Evolutionary conservation across 1,284 basidiomycete genomes (phyloP).

Genomic region (Malassezia caprae): DNA sequence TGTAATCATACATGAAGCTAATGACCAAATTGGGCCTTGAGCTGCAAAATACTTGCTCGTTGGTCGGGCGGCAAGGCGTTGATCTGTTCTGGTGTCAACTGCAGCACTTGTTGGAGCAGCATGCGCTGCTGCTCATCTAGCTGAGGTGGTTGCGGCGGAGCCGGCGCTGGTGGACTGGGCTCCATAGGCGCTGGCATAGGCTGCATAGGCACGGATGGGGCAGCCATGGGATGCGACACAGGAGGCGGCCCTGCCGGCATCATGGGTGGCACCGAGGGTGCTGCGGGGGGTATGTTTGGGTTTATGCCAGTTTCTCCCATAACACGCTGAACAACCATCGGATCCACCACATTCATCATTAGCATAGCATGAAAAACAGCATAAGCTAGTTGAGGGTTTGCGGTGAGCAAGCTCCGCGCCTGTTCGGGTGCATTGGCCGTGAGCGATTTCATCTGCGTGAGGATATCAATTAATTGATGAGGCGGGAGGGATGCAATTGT

Average conservation of each 20-base stretch:
- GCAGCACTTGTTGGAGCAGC: constrained; percentile 61
- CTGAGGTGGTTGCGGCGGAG: constrained; percentile 18
- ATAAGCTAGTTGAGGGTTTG: constrained; percentile 86
- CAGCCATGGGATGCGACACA: background rate
- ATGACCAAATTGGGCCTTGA: constrained; percentile 45
- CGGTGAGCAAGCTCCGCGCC: constrained; percentile 65
- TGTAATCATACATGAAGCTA: constrained; percentile 7
- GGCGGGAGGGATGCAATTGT: constrained; percentile 75
- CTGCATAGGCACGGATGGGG: background rate
- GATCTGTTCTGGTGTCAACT: constrained; percentile 76
- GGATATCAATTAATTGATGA: constrained; percentile 79
- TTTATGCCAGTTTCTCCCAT: constrained; percentile 11
- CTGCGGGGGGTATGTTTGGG: constrained; percentile 49
- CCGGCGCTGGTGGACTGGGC: constrained; percentile 8
- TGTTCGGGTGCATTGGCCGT: constrained; percentile 83
- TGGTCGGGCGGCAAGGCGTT: constrained; percentile 71
- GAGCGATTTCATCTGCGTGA: constrained; percentile 94
- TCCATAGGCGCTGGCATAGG: background rate
- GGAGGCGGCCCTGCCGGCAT: background rate
- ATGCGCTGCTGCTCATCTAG: constrained; percentile 34
- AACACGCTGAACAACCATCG: constrained; percentile 63
- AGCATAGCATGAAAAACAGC: constrained; percentile 92
- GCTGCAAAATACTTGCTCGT: constrained; percentile 68
- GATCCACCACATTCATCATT: constrained; percentile 87
- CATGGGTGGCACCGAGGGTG: constrained; percentile 39